Conservation (phyloP, 768 basidiomycete genomes). For the Hydnomerulius pinastri region DNA sequence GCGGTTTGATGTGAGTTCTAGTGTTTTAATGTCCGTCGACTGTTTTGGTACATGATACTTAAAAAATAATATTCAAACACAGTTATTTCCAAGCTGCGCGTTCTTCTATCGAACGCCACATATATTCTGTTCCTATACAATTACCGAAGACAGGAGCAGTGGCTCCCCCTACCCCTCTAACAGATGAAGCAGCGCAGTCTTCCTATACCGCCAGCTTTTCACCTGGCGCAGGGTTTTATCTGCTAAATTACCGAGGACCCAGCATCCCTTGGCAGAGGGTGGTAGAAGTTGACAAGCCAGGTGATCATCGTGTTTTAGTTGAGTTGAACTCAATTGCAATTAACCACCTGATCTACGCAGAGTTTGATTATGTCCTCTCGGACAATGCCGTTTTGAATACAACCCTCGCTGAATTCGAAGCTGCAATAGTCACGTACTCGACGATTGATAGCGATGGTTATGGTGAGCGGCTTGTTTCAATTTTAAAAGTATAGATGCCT, state of each 20-base stretch:
- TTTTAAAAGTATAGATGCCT: constrained; percentile 17
- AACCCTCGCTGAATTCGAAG: constrained; percentile 66
- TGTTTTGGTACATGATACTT: constrained; percentile 20
- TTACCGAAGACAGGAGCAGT: constrained; percentile 35
- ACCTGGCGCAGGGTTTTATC: constrained; percentile 82
- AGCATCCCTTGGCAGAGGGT: constrained; percentile 87
- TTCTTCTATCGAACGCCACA: constrained; percentile 80
- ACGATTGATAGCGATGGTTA: constrained; percentile 82
- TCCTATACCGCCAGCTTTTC: constrained; percentile 78
- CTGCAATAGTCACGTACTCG: constrained; percentile 66
- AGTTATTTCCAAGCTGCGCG: constrained; percentile 91
- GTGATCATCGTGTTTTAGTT: constrained; percentile 32
- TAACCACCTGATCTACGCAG: constrained; percentile 35
- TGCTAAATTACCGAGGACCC: constrained; percentile 79
- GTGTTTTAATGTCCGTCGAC: constrained; percentile 34
- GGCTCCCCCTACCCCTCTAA: constrained; percentile 48
- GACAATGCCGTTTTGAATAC: constrained; percentile 69
- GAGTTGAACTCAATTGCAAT: background rate
- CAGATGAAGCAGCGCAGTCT: constrained; percentile 51
- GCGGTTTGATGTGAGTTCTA: constrained; percentile 66
- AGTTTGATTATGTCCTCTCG: constrained; percentile 64
- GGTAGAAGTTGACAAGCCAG: constrained; percentile 50
- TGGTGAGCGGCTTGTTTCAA: constrained; percentile 45
- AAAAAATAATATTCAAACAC: constrained; percentile 18
- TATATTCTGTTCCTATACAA: constrained; percentile 82